Evolutionary conservation across 2,329 filamentous ascomycete genomes (phyloP).

Genomic region (Aspergillus fumigatus): DNA sequence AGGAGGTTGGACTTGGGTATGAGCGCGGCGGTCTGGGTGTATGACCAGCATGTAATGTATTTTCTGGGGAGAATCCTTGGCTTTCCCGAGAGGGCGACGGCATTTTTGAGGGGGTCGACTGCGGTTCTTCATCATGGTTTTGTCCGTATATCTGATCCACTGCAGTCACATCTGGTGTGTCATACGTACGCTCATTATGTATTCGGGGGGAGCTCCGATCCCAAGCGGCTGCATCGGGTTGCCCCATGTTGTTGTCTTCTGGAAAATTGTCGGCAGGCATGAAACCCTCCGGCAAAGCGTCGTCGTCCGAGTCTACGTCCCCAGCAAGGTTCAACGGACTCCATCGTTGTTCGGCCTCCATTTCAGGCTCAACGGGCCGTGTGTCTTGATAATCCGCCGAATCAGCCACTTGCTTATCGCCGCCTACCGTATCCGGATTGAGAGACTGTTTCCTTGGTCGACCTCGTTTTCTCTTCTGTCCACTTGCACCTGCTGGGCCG

Average conservation of each 20-base stretch:
- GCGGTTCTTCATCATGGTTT: constrained; percentile 22
- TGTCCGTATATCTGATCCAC: constrained; percentile 25
- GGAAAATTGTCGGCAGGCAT: constrained; percentile 15
- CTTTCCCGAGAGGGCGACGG: constrained; percentile 27
- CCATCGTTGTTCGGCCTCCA: constrained; percentile 12
- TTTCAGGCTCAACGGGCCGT: not conserved
- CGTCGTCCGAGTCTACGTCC: constrained; percentile 22
- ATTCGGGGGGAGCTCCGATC: constrained; percentile 14
- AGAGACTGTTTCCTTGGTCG: constrained; percentile 35
- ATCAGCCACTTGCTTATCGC: constrained; percentile 15
- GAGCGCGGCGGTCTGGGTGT: constrained; percentile 29
- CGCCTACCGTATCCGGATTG: constrained; percentile 14
- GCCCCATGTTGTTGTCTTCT: constrained; percentile 10
- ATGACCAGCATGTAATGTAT: constrained; percentile 30
- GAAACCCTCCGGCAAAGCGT: constrained; percentile 14
- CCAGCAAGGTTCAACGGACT: constrained; percentile 27
- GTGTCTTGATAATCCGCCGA: not conserved
- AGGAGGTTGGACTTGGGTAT: constrained; percentile 40
- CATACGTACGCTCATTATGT: constrained; percentile 22
- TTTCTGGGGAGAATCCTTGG: constrained; percentile 26
- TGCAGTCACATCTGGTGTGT: constrained; percentile 26
- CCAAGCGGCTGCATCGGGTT: constrained; percentile 4
- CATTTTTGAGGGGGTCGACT: constrained; percentile 33
- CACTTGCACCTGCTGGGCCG: constrained; percentile 23
- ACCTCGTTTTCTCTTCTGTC: constrained; percentile 33